Evolutionary conservation across 192 early-diverging fungal genomes (phyloP).

Genomic region (Backusella luteola): DNA sequence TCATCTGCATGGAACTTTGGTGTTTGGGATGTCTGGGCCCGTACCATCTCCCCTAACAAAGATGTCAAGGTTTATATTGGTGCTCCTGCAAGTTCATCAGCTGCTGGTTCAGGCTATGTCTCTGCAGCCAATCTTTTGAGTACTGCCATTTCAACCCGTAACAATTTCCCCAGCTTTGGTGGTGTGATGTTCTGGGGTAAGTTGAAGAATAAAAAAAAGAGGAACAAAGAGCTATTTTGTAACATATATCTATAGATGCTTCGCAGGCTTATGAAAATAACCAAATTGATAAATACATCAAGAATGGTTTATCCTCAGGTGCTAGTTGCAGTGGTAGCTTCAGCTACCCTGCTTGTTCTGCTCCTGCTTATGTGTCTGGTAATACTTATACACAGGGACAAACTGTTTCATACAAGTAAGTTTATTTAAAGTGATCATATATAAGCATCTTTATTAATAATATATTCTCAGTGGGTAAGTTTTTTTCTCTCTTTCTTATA

Average conservation of each 20-base stretch:
- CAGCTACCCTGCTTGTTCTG: conserved; percentile 32
- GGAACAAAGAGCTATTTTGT: neutral
- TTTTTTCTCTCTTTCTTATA: neutral
- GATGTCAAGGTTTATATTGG: conserved; percentile 62
- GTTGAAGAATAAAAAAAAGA: neutral
- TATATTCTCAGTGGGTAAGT: neutral
- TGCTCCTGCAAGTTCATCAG: conserved; percentile 52
- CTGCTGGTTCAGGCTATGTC: conserved; percentile 55
- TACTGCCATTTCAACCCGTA: conserved; percentile 38
- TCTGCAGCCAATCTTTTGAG: conserved; percentile 30
- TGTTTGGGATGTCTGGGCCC: conserved; percentile 61
- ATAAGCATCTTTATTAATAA: neutral
- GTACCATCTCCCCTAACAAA: conserved; percentile 50
- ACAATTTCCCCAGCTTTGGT: conserved; percentile 49
- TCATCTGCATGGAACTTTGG: conserved; percentile 36
- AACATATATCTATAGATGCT: conserved; percentile 22
- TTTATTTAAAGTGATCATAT: neutral
- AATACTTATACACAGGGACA: conserved; percentile 32
- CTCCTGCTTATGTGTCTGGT: conserved; percentile 35
- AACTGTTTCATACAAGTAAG: conserved; percentile 40
- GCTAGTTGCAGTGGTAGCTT: conserved; percentile 19
- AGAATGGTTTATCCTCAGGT: neutral
- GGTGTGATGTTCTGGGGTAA: conserved; percentile 60
- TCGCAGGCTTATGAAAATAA: conserved; percentile 33
- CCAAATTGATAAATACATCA: conserved; percentile 11